A percentile compares a stretch with the other conserved stretches of the same genome.
Conservation (phyloP, 1,139 yeast species). For the Geotrichum reessii region DNA sequence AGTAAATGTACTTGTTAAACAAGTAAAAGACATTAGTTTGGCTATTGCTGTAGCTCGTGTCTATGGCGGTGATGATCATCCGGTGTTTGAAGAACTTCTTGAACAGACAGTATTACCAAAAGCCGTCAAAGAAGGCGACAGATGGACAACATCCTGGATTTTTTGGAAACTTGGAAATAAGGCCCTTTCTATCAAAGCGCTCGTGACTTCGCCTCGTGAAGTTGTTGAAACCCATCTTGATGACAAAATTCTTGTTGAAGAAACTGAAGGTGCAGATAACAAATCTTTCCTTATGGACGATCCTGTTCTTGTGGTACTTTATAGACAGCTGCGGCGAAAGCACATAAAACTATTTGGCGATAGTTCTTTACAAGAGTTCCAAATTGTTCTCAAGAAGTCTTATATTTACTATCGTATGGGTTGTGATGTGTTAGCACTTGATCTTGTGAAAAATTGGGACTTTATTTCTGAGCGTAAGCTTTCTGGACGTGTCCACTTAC, state of each 20-base stretch:
- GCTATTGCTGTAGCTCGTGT: conserved; percentile 79
- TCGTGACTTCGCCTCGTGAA: conserved; percentile 19
- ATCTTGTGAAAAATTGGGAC: conserved; percentile 62
- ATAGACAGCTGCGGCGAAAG: conserved; percentile 51
- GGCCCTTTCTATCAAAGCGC: conserved; percentile 25
- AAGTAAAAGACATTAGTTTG: conserved; percentile 60
- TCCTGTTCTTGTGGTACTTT: conserved; percentile 69
- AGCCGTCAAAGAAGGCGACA: conserved; percentile 59
- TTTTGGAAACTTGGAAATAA: conserved; percentile 52
- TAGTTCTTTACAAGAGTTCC: conserved; percentile 43
- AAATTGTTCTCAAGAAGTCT: conserved; percentile 57
- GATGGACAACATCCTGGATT: conserved; percentile 82
- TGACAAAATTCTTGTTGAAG: conserved; percentile 18
- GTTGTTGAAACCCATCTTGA: conserved; percentile 12
- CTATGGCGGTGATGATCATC: conserved; percentile 53
- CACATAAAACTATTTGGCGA: conserved; percentile 39
- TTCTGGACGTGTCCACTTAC: not conserved
- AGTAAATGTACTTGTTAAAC: conserved; percentile 62
- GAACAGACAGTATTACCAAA: conserved; percentile 50
- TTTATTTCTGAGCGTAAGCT: conserved; percentile 38
- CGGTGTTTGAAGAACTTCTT: conserved; percentile 48
- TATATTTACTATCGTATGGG: conserved; percentile 82
- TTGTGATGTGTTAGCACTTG: conserved; percentile 70
- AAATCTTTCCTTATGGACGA: conserved; percentile 64
- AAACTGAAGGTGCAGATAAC: conserved; percentile 29